phyloP scores from a whole-genome alignment of 129 eudicot genomes.

The Escallonia herrerae region DNA sequence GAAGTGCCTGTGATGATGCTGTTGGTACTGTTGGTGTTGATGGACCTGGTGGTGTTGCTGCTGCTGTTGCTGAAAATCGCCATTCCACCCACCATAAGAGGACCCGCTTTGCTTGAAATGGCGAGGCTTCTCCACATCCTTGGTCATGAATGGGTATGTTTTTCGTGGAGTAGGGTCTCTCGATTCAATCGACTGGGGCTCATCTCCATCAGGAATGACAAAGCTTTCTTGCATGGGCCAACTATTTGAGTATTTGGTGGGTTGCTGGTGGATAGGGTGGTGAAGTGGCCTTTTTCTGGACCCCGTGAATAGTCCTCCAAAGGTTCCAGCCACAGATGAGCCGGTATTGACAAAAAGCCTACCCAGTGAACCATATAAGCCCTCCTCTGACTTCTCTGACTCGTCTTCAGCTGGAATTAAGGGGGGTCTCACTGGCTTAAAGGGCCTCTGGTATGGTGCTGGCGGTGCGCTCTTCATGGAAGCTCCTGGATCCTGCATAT shows the following conservation, averaged over 20 bases:
- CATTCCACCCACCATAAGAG: constrained; percentile 30
- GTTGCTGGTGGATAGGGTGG: constrained; percentile 36
- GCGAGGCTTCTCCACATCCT: constrained; percentile 40
- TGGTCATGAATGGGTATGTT: constrained; percentile 31
- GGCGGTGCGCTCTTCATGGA: constrained; percentile 26
- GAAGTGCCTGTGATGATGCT: constrained; percentile 59
- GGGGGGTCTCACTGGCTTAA: constrained; percentile 57
- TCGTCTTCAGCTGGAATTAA: constrained; percentile 67
- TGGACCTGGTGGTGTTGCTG: constrained; percentile 33
- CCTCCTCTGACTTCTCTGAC: constrained; percentile 53
- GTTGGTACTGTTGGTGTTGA: constrained; percentile 35
- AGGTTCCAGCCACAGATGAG: constrained; percentile 39
- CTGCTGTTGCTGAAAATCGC: constrained; percentile 42
- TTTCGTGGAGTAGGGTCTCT: constrained; percentile 48
- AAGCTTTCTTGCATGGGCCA: constrained; percentile 89
- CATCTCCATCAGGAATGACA: constrained; percentile 56
- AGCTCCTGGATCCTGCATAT: constrained; percentile 45
- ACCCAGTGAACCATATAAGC: constrained; percentile 59
- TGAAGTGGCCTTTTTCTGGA: constrained; percentile 35
- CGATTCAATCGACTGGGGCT: constrained; percentile 56
- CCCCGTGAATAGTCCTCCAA: constrained; percentile 46
- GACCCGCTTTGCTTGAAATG: constrained; percentile 52
- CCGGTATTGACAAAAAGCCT: constrained; percentile 44
- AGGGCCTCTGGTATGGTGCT: constrained; percentile 43
- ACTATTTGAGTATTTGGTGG: constrained; percentile 27